These are phyloP conservation scores for Eucalyptus melliodora DNA, from an alignment of 345 rosid genomes.

Conservation along the genomic window DNA sequence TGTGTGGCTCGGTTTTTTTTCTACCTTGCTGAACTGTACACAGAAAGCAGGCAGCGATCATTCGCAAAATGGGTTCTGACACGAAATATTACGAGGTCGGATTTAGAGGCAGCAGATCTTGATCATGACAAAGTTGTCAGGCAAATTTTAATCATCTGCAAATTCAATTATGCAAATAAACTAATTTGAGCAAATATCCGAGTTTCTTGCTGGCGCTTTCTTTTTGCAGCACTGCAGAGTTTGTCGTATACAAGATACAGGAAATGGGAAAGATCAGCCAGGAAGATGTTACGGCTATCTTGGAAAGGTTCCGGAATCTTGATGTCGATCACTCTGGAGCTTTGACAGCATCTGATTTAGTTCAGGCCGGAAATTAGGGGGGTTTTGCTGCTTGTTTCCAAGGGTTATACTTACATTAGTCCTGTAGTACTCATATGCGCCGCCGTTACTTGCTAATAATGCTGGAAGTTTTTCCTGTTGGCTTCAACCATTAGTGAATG, in stretches of 20 bases:
- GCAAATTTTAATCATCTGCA: neutral
- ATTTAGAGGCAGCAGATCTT: slow-evolving; percentile 36
- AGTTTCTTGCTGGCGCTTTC: neutral
- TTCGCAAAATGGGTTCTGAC: slow-evolving; percentile 15
- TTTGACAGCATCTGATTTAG: slow-evolving; percentile 19
- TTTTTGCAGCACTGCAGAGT: slow-evolving; percentile 28
- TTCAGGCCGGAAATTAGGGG: neutral
- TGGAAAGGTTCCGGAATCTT: slow-evolving; percentile 27
- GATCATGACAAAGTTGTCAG: slow-evolving; percentile 34
- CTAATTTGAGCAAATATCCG: neutral
- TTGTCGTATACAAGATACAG: slow-evolving; percentile 20
- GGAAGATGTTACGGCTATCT: slow-evolving; percentile 17
- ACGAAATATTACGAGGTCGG: slow-evolving; percentile 11
- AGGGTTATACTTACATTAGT: neutral
- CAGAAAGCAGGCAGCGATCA: slow-evolving; percentile 14
- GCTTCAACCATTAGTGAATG: neutral
- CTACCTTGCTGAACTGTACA: slow-evolving; percentile 29
- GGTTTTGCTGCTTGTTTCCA: neutral
- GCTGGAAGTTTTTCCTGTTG: neutral
- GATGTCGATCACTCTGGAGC: slow-evolving; percentile 39
- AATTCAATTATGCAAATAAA: neutral
- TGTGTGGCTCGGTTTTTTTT: slow-evolving; percentile 47
- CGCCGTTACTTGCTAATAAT: neutral
- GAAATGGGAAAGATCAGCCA: slow-evolving; percentile 37
- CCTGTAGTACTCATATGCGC: neutral